Percentiles rank a stretch among this genome's conserved stretches.
These are phyloP conservation scores for Fusarium musae DNA, from an alignment of 2,329 filamentous ascomycete genomes.

Conservation along the genomic window DNA sequence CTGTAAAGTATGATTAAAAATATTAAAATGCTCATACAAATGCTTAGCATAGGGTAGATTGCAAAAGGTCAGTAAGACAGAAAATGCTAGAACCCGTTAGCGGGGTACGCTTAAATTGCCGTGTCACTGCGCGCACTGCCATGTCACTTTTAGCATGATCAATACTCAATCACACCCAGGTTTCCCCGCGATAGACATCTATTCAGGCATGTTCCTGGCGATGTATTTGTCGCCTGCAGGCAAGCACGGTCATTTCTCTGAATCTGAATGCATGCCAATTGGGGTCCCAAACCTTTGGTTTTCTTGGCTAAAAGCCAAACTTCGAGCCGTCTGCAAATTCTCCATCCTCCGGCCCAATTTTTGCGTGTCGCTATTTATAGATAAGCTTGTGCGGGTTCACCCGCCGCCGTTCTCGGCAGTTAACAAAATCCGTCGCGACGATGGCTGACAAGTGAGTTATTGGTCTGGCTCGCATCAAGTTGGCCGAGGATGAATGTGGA, in stretches of 20 bases:
- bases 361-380: not conserved
- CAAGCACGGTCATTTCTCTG: not conserved
- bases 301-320: not conserved
- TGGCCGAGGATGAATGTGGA: no score
- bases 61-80: accelerated
- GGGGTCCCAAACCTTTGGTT: not conserved
- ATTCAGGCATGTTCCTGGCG: accelerated
- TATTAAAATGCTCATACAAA: accelerated
- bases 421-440: accelerated
- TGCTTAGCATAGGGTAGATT: not conserved
- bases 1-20: not conserved
- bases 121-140: accelerated
- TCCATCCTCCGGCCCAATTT: not conserved
- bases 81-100: accelerated
- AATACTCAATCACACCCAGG: accelerated
- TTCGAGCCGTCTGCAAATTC: not conserved
- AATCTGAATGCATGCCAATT: not conserved
- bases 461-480: no score
- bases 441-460: no score
- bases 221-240: accelerated
- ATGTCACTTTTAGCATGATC: accelerated
- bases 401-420: not conserved
- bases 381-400: not conserved
- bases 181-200: not conserved
- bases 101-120: accelerated